A percentile compares a stretch with the other conserved stretches of the same genome.
These are phyloP conservation scores for Phytophthora macrochlamydospora DNA, from an alignment of 352 stramenopile genomes.

Conservation along the genomic window DNA sequence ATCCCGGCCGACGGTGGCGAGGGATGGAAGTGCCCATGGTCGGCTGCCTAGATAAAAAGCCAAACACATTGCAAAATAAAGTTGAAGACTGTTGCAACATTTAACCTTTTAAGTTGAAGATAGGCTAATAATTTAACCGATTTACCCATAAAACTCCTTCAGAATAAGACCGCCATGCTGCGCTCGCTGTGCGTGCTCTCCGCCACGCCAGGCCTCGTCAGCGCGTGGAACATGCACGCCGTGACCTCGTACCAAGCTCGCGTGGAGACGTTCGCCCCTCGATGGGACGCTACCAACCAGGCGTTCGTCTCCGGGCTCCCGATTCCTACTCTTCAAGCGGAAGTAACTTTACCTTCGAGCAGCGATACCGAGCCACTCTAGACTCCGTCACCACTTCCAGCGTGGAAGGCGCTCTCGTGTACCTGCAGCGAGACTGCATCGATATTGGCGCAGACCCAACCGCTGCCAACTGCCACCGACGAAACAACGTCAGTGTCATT, in stretches of 20 bases:
- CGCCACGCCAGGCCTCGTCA: not conserved
- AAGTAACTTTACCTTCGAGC: conserved; percentile 37
- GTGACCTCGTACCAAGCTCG: conserved; percentile 65
- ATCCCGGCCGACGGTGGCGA: conserved; percentile 49
- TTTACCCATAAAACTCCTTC: conserved; percentile 1
- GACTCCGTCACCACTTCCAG: conserved; percentile 77
- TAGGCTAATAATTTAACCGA: not conserved
- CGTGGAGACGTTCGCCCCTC: conserved; percentile 53
- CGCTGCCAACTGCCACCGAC: conserved; percentile 39
- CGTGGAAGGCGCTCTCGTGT: conserved; percentile 72
- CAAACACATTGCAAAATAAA: too few relatives aligned
- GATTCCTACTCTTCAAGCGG: conserved; percentile 7
- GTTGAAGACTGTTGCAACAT: too few relatives aligned
- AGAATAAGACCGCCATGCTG: conserved; percentile 4
- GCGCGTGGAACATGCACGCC: conserved; percentile 49
- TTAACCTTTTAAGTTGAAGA: too few relatives aligned
- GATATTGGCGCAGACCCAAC: conserved; percentile 46
- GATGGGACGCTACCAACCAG: conserved; percentile 52
- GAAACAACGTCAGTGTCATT: conserved; percentile 67
- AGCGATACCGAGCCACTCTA: conserved; percentile 54
- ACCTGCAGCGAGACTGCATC: conserved; percentile 75
- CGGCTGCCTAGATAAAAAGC: too few relatives aligned
- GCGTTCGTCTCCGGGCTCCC: conserved; percentile 54
- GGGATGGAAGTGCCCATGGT: conserved; percentile 29
- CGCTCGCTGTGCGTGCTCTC: conserved; percentile 7